phyloP scores from a whole-genome alignment of 257 asterid species.

The Solanum etuberosum region DNA sequence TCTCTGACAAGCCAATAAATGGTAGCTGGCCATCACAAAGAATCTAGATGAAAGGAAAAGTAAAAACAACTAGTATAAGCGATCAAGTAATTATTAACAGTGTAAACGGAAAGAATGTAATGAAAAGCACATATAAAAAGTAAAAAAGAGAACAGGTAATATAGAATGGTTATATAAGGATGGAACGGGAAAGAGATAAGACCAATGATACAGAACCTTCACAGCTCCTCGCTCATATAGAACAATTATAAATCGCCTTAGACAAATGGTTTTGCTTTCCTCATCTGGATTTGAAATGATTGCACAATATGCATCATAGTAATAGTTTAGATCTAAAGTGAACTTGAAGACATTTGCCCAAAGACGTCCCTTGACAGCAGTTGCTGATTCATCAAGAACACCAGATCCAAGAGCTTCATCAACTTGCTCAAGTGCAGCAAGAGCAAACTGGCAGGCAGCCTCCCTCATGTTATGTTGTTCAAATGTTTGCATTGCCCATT shows the following conservation, averaged over 20 bases:
- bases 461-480: constrained; percentile 75
- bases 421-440: constrained; percentile 94
- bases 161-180: neutral
- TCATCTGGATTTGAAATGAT: constrained; percentile 92
- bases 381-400: constrained; percentile 47
- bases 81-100: constrained; percentile 1
- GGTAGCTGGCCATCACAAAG: constrained; percentile 95
- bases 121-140: neutral
- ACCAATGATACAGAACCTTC: constrained; percentile 39
- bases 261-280: constrained; percentile 78
- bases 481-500: constrained; percentile 97
- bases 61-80: neutral
- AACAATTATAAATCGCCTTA: constrained; percentile 93
- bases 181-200: constrained; percentile 4
- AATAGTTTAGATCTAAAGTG: constrained; percentile 57
- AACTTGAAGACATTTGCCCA: constrained; percentile 91
- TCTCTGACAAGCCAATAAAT: constrained; percentile 76
- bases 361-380: constrained; percentile 67
- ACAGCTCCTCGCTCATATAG: constrained; percentile 82
- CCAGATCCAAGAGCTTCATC: constrained; percentile 67
- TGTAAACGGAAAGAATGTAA: neutral
- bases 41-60: constrained; percentile 38
- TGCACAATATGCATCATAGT: constrained; percentile 90
- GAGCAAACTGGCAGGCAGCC: constrained; percentile 86
- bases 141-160: neutral